These are phyloP conservation scores for Lizonia empirigonia DNA, from an alignment of 2,329 filamentous ascomycete species.

Conservation along the genomic window DNA sequence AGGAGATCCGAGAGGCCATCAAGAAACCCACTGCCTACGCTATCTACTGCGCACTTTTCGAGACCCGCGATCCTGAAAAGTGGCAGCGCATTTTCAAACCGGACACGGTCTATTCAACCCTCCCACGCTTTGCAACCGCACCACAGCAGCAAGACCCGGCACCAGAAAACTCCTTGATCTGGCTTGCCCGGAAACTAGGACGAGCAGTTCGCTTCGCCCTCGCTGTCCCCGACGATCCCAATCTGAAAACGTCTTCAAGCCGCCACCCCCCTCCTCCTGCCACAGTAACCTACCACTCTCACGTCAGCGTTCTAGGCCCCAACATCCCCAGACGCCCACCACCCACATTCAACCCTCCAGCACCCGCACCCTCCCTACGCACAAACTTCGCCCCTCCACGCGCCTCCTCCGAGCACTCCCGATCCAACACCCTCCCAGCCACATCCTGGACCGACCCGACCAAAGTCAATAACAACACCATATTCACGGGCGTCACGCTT, in stretches of 20 bases:
- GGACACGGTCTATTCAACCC: not conserved
- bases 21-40: conserved; percentile 3
- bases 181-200: conserved; percentile 1
- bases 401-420: not conserved
- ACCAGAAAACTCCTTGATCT: not conserved
- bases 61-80: conserved; percentile 3
- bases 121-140: not conserved
- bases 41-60: conserved; percentile 6
- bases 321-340: not conserved
- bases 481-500: not conserved
- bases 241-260: conserved; percentile 18
- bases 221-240: conserved; percentile 17
- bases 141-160: not conserved
- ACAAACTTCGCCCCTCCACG: not conserved
- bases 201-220: conserved; percentile 22
- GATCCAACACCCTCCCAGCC: not conserved
- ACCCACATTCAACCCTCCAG: not conserved
- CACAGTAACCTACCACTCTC: not conserved
- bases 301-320: not conserved
- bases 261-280: not conserved
- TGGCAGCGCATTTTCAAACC: conserved; percentile 7
- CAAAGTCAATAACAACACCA: not conserved
- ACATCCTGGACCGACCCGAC: not conserved
- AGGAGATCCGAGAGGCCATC: conserved; percentile 1
- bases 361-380: not conserved